Evolutionary conservation across 2,329 filamentous ascomycete species (phyloP).

Genomic region (Dactylellina drechsleri): DNA sequence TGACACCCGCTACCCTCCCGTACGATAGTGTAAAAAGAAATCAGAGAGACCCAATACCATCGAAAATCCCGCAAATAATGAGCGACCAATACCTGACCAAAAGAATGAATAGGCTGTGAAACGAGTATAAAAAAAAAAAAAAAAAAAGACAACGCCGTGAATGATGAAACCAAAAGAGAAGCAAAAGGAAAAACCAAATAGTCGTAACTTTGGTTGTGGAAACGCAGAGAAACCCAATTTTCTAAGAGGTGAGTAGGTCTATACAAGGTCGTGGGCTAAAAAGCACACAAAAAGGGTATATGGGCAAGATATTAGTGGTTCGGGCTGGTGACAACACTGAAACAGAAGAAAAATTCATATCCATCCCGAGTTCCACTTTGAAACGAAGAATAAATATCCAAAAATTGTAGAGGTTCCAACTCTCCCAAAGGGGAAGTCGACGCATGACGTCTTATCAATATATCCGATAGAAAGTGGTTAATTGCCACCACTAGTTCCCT

Average conservation of each 20-base stretch:
- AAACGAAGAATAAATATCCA: constrained; percentile 1
- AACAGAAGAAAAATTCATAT: neutral
- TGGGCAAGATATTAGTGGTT: constrained; percentile 21
- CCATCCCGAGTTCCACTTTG: constrained; percentile 6
- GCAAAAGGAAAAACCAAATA: constrained; percentile 24
- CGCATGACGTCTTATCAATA: neutral
- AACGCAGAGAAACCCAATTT: constrained; percentile 14
- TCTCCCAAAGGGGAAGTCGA: neutral
- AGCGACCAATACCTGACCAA: constrained; percentile 34
- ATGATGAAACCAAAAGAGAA: constrained; percentile 28
- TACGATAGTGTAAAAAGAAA: constrained; percentile 28
- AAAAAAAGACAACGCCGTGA: constrained; percentile 34
- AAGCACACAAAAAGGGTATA: constrained; percentile 15
- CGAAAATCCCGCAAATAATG: constrained; percentile 25
- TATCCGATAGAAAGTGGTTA: constrained; percentile 4
- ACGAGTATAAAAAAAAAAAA: neutral
- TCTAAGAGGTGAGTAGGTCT: constrained; percentile 49
- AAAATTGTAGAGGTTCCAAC: constrained; percentile 1
- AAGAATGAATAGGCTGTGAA: constrained; percentile 18
- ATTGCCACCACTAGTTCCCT: constrained; percentile 24
- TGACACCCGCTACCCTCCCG: constrained; percentile 53
- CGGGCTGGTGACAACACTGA: neutral
- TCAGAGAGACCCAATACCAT: constrained; percentile 35
- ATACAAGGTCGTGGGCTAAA: constrained; percentile 31
- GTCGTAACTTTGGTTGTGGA: constrained; percentile 44